Evolutionary conservation across 202 grass and related monocot species (phyloP).

Genomic region (Carex arenaria): DNA sequence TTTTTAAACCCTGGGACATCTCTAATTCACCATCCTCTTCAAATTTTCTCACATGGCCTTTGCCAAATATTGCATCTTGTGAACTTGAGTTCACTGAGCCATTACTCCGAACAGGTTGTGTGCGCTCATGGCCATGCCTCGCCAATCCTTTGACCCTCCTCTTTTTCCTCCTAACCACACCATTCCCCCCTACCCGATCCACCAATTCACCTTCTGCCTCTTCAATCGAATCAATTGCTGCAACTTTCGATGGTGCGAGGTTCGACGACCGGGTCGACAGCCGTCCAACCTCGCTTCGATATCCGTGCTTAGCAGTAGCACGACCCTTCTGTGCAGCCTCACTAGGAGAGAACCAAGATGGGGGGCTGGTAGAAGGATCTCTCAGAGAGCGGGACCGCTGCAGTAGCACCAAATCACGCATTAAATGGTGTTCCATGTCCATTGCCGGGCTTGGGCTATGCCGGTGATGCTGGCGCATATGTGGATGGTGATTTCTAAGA

Average conservation of each 20-base stretch:
- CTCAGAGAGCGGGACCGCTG: slow-evolving; percentile 72
- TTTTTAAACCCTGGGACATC: slow-evolving; percentile 44
- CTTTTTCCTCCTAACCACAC: slow-evolving; percentile 20
- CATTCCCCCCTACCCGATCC: neutral
- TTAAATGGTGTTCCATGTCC: slow-evolving; percentile 47
- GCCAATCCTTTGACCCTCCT: neutral
- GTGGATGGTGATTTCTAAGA: slow-evolving; percentile 59
- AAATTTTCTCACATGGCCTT: slow-evolving; percentile 30
- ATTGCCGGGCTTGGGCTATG: slow-evolving; percentile 43
- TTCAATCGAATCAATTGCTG: slow-evolving; percentile 14
- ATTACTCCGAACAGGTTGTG: slow-evolving; percentile 14
- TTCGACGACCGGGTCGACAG: slow-evolving; percentile 4
- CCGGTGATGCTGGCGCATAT: slow-evolving; percentile 12
- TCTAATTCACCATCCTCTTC: slow-evolving; percentile 42
- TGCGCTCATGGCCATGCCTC: neutral
- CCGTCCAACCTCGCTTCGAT: neutral
- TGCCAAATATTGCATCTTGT: slow-evolving; percentile 68
- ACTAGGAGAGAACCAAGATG: slow-evolving; percentile 54
- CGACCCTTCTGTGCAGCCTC: slow-evolving; percentile 39
- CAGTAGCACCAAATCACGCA: slow-evolving; percentile 76
- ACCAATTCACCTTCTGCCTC: neutral
- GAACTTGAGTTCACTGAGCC: slow-evolving; percentile 68
- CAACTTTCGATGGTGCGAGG: slow-evolving; percentile 1
- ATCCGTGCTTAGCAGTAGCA: neutral
- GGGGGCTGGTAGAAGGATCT: slow-evolving; percentile 78